Base-by-base conservation (phyloP, 2,329 filamentous ascomycete species). In the Apiospora koreana region DNA sequence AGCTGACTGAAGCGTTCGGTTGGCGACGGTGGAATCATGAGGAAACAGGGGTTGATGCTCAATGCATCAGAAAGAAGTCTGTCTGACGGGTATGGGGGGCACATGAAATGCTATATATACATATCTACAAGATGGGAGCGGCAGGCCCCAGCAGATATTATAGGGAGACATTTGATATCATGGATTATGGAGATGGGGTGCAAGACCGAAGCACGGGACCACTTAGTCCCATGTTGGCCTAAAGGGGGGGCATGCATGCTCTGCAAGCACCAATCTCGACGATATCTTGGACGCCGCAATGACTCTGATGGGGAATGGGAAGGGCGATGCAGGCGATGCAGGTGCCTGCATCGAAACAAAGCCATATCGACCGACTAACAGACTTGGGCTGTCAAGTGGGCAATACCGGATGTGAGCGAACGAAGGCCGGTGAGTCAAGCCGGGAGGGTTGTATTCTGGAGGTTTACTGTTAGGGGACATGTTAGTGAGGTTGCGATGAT, bases 1-100 rank as follows among this genome's bases (percentile, higher is more conserved):
- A 85, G 82, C 77, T 79, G 77, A 75, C 80, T 81, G 73, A 85
- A 78, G 69, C 74, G 73, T 69, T 77, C 75, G 62, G 75, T 75
- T 62, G 78, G 78, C 67, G 79, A 76, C 23, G 77, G 75, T 23
- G 80, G 78, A 67, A 76, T 62, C 54, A 62, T 62, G 28, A 62
- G 54, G 54, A 62, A 62, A 14, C 28, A 62, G 18, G n/a, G 54
- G n/a, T 38, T 6, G 31, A 38, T 38, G 54, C 8, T 35, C 54
- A 18, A 62, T 38, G 54, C 38, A 28, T 62, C 31, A 31, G 54
- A 38, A n/a, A n/a, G 31, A n/a, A 38, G 31, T 23, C 18, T 62
- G 31, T n/a, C 25, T 31, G 54, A 18, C 54, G 18, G 54, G 21
- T n/a, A 35, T 62, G 54, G 31, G 14, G 54, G 31, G 54, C 54